These are phyloP conservation scores for Gentiana macrophylla DNA, from an alignment of 257 asterid species.

Conservation along the genomic window DNA sequence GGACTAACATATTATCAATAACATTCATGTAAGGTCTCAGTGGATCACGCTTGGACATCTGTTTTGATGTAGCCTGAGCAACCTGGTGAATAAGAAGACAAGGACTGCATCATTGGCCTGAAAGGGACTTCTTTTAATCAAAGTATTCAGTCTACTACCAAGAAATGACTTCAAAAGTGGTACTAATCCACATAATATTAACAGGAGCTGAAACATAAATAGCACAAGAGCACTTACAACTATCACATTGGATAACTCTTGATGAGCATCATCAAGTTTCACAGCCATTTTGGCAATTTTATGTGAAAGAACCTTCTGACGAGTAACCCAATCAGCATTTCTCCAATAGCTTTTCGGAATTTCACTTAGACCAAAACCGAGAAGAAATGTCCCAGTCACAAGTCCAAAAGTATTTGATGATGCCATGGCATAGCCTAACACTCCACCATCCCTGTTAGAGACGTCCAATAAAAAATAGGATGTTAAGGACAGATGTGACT, in stretches of 20 bases:
- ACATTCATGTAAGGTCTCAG: constrained; percentile 85
- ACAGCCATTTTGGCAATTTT: constrained; percentile 88
- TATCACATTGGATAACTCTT: constrained; percentile 83
- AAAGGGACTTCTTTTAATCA: not conserved
- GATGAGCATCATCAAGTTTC: constrained; percentile 98
- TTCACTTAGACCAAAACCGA: constrained; percentile 97
- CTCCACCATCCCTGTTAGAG: constrained; percentile 50
- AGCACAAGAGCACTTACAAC: constrained; percentile 54
- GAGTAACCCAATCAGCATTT: constrained; percentile 94
- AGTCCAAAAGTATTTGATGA: constrained; percentile 99
- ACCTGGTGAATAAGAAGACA: constrained; percentile 34
- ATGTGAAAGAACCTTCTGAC: constrained; percentile 94
- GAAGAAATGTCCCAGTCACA: constrained; percentile 98
- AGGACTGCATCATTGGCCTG: not conserved
- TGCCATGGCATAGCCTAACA: constrained; percentile 93
- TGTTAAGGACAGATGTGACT: not conserved
- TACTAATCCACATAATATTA: no score
- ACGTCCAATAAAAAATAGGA: not conserved
- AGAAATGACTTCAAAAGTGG: not conserved
- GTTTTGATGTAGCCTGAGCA: constrained; percentile 99
- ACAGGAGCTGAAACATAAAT: not conserved
- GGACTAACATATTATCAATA: constrained; percentile 82
- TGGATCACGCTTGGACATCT: constrained; percentile 97
- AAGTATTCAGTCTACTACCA: not conserved
- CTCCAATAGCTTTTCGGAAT: constrained; percentile 91